Evolutionary conservation across 768 basidiomycete species (phyloP), one percentile per base, ranked within the genome.

Genomic region (Phylloporus sp.): DNA sequence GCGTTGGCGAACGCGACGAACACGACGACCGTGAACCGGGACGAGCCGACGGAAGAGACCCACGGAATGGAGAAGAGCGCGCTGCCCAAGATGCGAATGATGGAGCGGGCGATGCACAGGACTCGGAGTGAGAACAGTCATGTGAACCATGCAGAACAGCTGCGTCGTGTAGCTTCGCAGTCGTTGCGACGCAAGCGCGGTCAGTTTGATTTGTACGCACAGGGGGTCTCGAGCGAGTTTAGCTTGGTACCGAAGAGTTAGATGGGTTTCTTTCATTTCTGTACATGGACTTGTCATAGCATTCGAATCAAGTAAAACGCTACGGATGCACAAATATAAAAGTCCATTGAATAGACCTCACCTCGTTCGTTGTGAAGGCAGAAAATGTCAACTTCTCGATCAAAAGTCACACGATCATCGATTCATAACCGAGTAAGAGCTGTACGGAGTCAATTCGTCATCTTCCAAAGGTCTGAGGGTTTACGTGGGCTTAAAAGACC

Each of bases 1-100:
- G 56, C 52, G 16, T 36, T 63, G 31, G 46, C 22, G 32, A 52
- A 62, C 11, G 52, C 58, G 42, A 59, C 54, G 26, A 62, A 64
- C 39, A 3, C 5, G 5, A 2, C 3, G 9, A 23, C 7, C 23
- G 15, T 10, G n/a, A 20, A 23, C 22, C n/a, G 18, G 40, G 15
- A 41, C 9, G 40, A 41, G 3, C 23, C 15, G 20, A 23, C 22
- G 15, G 39, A 24, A 16, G 20, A 40, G 24, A 10, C 24, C 11
- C 7, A 22, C 11, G 38, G 11, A 39, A 12, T 13, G 12, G 20
- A 22, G 12, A 20, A 5, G 20, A 6, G 20, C 11, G 20, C 12
- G 3, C 20, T 12, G 18, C 47, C 39, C 2, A 32, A 3, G 27
- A 32, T 3, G n/a, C 47, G 38, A 15, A 8, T 40, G 10, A 8